phyloP scores from a whole-genome alignment of 371 early-diverging fungal genomes.

The Phascolomyces articulosus region DNA sequence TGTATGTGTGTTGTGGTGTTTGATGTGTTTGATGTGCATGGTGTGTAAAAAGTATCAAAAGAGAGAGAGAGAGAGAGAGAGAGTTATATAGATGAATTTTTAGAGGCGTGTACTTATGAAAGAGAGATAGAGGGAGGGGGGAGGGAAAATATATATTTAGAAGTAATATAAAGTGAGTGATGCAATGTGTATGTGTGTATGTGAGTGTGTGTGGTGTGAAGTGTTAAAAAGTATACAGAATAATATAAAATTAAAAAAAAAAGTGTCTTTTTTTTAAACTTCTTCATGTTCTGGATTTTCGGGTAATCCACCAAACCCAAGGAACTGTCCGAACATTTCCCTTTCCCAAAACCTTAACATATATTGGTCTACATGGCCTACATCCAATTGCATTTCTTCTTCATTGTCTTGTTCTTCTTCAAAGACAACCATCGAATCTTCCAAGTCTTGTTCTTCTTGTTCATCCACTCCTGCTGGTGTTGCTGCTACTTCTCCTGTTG shows the following conservation, averaged over 20 bases:
- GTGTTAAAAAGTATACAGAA: not conserved
- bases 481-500: too few species aligned
- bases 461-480: not conserved
- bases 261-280: not conserved
- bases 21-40: too few species aligned
- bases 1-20: not conserved
- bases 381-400: conserved; percentile 38
- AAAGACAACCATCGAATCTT: conserved; percentile 19
- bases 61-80: too few species aligned
- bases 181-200: too few species aligned
- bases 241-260: not conserved
- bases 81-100: too few species aligned
- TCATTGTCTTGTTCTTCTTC: conserved; percentile 18
- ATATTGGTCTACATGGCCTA: conserved; percentile 74
- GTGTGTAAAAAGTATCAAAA: conserved; percentile 1
- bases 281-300: not conserved
- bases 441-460: conserved; percentile 13
- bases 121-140: too few species aligned
- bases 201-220: not conserved
- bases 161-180: too few species aligned
- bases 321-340: conserved; percentile 58
- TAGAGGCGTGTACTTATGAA: too few species aligned
- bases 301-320: conserved; percentile 65
- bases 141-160: too few species aligned
- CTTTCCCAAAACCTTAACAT: conserved; percentile 70